Evolutionary conservation across 192 early-diverging fungal species (phyloP), one percentile per base, ranked within the genome.

Genomic region (Mortierella claussenii): DNA sequence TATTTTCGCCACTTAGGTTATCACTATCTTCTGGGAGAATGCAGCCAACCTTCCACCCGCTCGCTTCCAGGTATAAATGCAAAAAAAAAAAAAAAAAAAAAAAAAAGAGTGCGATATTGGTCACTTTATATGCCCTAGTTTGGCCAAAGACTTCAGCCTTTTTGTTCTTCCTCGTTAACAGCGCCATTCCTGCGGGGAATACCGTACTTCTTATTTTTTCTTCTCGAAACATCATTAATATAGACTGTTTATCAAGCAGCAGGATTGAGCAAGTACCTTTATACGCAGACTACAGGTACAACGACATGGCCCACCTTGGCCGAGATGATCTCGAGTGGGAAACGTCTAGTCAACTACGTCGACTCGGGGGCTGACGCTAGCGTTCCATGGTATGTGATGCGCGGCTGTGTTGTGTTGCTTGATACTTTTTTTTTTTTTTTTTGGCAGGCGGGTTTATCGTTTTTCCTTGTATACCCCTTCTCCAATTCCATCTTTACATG

Each of bases 11-110:
- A 17, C 13, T 49, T 54, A 65, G 63, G 88, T 95, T 10, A 51
- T 95, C 10, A 90, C 92, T 18, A 89, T 95, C 48, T 89, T 90
- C 60, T 85, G 92, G 71, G 86, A 90, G 52, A 93, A 94, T 67
- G 63, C 78, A 9, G 83, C 71, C 44, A 79, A 78, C 4, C 84
- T 92, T 49, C 24, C 76, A 42, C 48, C 86, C 1, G 48, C 73
- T 13, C 80, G 79, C 5, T 90, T 89, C 40, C 60, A 85, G 27
- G 69, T 58, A 60, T n/a, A n/a, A n/a, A n/a, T n/a, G n/a, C n/a
- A n/a, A n/a, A n/a, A n/a, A n/a, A n/a, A n/a, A n/a, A n/a, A n/a
- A n/a, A n/a, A n/a, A n/a, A n/a, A n/a, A n/a, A n/a, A n/a, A n/a
- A n/a, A n/a, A n/a, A n/a, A n/a, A n/a, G n/a, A n/a, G n/a, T n/a